Percentiles rank a stretch among this genome's conserved stretches.
These are phyloP conservation scores for Clausena lansium DNA, from an alignment of 345 rosid species.

Conservation along the genomic window DNA sequence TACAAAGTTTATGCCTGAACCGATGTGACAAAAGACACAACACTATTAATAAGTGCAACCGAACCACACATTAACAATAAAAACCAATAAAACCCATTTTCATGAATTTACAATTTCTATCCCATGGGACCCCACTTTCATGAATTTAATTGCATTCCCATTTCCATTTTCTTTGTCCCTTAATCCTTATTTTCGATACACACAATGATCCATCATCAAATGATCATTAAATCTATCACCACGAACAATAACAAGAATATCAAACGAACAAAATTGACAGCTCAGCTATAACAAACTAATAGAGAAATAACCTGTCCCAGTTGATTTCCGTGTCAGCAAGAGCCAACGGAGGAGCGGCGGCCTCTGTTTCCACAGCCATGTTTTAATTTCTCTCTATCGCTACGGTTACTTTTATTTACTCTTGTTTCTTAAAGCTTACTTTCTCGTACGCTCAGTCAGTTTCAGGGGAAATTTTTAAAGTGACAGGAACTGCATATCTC, in stretches of 20 bases:
- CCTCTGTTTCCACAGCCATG: slow-evolving; percentile 42
- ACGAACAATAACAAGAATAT: no score
- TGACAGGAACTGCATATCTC: not conserved
- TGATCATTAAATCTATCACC: no score
- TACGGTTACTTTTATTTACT: not conserved
- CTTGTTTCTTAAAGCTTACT: no score
- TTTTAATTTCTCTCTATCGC: not conserved
- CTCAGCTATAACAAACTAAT: not conserved
- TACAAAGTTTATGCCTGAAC: no score
- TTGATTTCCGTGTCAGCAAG: slow-evolving; percentile 63
- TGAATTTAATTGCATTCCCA: not conserved
- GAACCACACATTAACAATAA: no score
- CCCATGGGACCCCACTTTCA: not conserved
- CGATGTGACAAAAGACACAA: no score
- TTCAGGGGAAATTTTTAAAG: not conserved
- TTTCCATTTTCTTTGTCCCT: not conserved
- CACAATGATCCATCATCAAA: no score
- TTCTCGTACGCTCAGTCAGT: not conserved
- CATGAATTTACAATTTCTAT: no score
- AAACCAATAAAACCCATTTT: no score
- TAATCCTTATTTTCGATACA: not conserved
- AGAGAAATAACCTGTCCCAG: slow-evolving; percentile 44
- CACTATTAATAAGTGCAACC: no score
- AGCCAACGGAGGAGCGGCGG: slow-evolving; percentile 29
- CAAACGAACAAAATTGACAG: not conserved